These are phyloP conservation scores for Auriscalpium orientale DNA, from an alignment of 768 basidiomycete genomes.

Conservation along the genomic window DNA sequence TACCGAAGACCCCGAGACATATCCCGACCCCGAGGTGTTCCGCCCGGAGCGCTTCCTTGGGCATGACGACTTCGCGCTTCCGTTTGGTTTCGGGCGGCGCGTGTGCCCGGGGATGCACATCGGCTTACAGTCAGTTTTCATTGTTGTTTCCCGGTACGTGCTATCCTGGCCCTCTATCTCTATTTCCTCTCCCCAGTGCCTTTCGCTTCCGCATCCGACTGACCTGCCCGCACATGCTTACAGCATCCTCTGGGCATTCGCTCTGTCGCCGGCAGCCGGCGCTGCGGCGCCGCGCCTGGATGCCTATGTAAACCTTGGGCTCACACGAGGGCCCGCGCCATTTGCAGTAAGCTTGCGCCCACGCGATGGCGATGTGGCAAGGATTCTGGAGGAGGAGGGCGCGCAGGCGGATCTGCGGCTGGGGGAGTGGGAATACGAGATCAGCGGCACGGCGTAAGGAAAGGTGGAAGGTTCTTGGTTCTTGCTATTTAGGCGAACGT, in stretches of 20 bases:
- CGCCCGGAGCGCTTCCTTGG: slow-evolving; percentile 13
- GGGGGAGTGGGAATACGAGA: not conserved
- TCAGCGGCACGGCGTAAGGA: no score
- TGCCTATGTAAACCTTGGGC: not conserved
- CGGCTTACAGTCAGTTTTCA: not conserved
- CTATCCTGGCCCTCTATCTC: not conserved
- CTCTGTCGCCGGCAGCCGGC: not conserved
- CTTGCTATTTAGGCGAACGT: no score
- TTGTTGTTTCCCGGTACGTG: not conserved
- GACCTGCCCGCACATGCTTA: no score
- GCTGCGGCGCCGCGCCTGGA: not conserved
- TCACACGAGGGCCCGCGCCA: not conserved
- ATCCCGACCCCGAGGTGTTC: slow-evolving; percentile 7
- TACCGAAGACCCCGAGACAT: slow-evolving; percentile 5
- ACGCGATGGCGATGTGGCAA: not conserved
- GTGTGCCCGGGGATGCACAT: slow-evolving; percentile 2
- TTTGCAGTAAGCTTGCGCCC: not conserved
- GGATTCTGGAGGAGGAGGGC: not conserved
- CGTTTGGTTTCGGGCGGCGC: slow-evolving; percentile 4
- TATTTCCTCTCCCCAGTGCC: not conserved
- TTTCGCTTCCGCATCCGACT: no score
- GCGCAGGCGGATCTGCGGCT: not conserved
- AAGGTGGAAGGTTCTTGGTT: no score
- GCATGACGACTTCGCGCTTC: not conserved
- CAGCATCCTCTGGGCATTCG: slow-evolving; percentile 1